These are phyloP conservation scores for Lathyrus sativus DNA, from an alignment of 306 rosid species.

Conservation along the genomic window DNA sequence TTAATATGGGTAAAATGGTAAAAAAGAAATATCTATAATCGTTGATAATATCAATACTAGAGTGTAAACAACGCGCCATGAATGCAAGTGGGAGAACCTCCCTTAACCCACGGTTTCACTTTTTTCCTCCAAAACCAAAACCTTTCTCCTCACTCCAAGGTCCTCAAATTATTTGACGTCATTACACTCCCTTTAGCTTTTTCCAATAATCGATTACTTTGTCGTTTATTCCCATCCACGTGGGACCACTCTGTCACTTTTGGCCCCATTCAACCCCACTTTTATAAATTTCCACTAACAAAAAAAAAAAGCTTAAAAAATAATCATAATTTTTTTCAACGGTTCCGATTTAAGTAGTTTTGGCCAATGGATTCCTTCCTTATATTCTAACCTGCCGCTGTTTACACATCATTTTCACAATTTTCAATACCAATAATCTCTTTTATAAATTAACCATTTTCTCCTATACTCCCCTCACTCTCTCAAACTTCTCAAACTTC, in stretches of 20 bases:
- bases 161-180: neutral
- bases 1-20: no score
- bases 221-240: neutral
- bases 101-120: conserved; percentile 3
- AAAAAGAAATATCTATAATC: no score
- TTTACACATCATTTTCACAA: conserved; percentile 1
- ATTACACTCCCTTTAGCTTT: neutral
- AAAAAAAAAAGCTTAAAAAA: no score
- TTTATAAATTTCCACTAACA: neutral
- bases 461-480: neutral
- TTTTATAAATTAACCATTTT: neutral
- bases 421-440: neutral
- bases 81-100: neutral
- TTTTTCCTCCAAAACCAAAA: neutral
- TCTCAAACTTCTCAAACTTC: neutral
- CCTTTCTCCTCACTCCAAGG: neutral
- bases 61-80: neutral
- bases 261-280: neutral
- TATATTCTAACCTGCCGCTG: conserved; percentile 4
- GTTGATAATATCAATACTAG: no score
- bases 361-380: neutral
- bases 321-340: neutral
- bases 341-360: neutral
- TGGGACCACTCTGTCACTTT: conserved; percentile 6
- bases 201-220: neutral